Conservation (phyloP, 495 filamentous ascomycete species). For the Massariosphaeria phaeospora region DNA sequence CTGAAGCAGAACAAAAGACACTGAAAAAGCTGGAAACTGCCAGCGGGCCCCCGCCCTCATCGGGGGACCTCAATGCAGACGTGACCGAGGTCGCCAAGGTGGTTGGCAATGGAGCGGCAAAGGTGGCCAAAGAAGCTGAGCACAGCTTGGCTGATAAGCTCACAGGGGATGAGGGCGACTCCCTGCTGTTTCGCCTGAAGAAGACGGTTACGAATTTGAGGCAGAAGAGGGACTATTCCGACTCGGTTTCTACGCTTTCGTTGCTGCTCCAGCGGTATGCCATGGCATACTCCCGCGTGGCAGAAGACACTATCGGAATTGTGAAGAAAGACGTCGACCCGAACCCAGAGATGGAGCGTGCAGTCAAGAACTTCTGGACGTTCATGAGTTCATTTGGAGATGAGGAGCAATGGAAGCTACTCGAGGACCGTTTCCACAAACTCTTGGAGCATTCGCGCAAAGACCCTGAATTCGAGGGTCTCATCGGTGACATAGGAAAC, state of each 20-base stretch:
- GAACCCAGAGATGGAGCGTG: constrained; percentile 70
- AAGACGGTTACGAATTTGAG: constrained; percentile 69
- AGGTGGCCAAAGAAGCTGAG: constrained; percentile 61
- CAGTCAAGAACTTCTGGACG: constrained; percentile 69
- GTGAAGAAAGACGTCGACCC: constrained; percentile 63
- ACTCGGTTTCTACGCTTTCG: constrained; percentile 75
- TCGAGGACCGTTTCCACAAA: constrained; percentile 60
- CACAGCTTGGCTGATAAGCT: constrained; percentile 65
- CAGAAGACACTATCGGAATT: constrained; percentile 56
- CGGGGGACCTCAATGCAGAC: constrained; percentile 59
- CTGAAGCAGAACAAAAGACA: constrained; percentile 53
- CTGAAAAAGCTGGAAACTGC: constrained; percentile 57
- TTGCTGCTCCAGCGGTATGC: constrained; percentile 74
- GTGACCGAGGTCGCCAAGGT: constrained; percentile 58
- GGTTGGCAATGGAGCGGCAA: constrained; percentile 57
- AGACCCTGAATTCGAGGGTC: constrained; percentile 76
- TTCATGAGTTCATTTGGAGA: constrained; percentile 76
- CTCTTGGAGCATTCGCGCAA: constrained; percentile 69
- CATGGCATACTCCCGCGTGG: constrained; percentile 66
- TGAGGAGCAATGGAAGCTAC: constrained; percentile 64
- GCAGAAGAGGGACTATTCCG: constrained; percentile 71
- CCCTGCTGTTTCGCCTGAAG: constrained; percentile 69
- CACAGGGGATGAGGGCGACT: constrained; percentile 63
- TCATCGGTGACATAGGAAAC: constrained; percentile 65
- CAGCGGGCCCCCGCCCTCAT: constrained; percentile 47